Conservation (phyloP, 2,329 filamentous ascomycete species). For the Monosporascus sp. region DNA sequence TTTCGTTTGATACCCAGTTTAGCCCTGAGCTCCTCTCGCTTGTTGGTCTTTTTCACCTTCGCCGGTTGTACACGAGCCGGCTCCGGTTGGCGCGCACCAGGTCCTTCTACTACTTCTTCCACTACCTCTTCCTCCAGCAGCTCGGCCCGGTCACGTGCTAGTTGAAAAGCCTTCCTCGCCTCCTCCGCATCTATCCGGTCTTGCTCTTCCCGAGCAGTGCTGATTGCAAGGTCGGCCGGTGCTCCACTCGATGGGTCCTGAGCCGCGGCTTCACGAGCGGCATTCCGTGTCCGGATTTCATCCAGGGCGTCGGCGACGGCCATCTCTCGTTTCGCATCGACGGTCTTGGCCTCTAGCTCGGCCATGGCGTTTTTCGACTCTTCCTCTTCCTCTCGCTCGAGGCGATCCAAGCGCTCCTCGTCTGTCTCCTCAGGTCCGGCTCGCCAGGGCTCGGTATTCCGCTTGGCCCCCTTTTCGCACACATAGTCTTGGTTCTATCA, state of each 20-base stretch:
- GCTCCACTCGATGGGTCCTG: background rate
- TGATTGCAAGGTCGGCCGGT: background rate
- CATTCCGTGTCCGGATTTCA: slow-evolving; percentile 89
- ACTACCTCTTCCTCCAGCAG: background rate
- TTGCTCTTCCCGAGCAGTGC: background rate
- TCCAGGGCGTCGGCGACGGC: slow-evolving; percentile 92
- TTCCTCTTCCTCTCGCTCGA: slow-evolving; percentile 65
- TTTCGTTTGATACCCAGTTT: background rate
- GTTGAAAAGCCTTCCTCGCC: background rate
- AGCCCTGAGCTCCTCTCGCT: background rate
- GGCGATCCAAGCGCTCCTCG: slow-evolving; percentile 76
- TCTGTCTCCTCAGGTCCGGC: slow-evolving; percentile 67
- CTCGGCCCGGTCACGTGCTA: background rate
- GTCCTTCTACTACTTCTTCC: background rate
- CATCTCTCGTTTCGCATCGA: slow-evolving; percentile 93
- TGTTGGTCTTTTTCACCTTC: background rate
- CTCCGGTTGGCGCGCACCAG: background rate
- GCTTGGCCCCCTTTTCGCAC: slow-evolving; percentile 74
- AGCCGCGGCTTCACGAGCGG: slow-evolving; percentile 65
- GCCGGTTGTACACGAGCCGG: background rate
- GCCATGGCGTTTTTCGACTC: slow-evolving; percentile 89
- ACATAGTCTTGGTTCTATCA: slow-evolving; percentile 34
- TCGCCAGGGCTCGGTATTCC: slow-evolving; percentile 92
- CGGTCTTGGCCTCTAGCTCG: slow-evolving; percentile 87
- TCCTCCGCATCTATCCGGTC: background rate